Evolutionary conservation across 306 rosid species (phyloP).

Genomic region (Vigna trinervia): DNA sequence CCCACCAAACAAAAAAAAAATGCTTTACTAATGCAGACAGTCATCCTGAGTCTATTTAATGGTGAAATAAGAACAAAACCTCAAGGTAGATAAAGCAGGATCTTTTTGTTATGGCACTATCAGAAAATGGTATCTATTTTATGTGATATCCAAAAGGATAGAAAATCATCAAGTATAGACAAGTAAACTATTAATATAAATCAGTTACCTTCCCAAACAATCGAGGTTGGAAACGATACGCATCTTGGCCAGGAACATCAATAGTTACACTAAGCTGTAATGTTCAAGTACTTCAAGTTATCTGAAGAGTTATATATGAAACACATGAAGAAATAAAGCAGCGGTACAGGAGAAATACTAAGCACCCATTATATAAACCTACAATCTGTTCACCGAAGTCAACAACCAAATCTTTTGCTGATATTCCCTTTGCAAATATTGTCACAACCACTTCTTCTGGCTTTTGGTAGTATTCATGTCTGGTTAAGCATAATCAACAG

Average conservation of each 20-base stretch:
- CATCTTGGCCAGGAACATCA: constrained; percentile 70
- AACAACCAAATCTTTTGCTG: constrained; percentile 64
- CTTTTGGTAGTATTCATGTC: constrained; percentile 94
- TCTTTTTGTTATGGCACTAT: constrained; percentile 6
- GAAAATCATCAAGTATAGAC: constrained; percentile 7
- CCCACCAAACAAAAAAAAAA: background rate
- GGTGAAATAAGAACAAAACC: constrained; percentile 16
- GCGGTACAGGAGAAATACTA: background rate
- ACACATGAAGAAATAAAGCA: constrained; percentile 23
- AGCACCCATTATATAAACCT: constrained; percentile 42
- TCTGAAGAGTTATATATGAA: background rate
- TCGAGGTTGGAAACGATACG: constrained; percentile 76
- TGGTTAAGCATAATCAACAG: constrained; percentile 48
- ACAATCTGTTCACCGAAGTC: constrained; percentile 96
- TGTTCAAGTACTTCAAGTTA: constrained; percentile 36
- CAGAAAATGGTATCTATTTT: constrained; percentile 7
- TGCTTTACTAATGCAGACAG: background rate
- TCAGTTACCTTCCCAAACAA: constrained; percentile 84
- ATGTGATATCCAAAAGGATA: constrained; percentile 8
- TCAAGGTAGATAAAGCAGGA: constrained; percentile 20
- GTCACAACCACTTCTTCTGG: constrained; percentile 91
- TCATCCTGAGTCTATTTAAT: background rate
- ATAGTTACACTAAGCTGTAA: constrained; percentile 80
- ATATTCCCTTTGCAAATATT: constrained; percentile 85
- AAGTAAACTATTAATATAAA: background rate